A percentile compares a stretch with the other conserved stretches of the same genome.
Conservation (phyloP, 345 rosid species). For the Pugionium cornutum region DNA sequence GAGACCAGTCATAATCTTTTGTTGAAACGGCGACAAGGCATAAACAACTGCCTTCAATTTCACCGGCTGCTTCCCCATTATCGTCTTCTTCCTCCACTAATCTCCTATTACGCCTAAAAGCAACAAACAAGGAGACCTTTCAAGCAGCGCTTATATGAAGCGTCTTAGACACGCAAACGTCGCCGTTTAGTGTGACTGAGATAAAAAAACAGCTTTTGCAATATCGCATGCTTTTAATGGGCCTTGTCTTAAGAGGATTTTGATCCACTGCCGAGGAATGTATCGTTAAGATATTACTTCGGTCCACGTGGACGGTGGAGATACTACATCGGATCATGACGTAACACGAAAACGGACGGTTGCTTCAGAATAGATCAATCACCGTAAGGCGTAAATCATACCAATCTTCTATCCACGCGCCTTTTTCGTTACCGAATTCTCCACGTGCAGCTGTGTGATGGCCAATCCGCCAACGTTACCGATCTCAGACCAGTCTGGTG, state of each 20-base stretch:
- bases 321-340: neutral
- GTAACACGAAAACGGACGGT: constrained; percentile 16
- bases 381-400: neutral
- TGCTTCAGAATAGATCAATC: constrained; percentile 11
- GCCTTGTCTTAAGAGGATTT: constrained; percentile 1
- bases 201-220: too few species aligned
- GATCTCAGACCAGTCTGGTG: constrained; percentile 44
- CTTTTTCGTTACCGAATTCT: constrained; percentile 5
- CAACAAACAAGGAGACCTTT: constrained; percentile 1
- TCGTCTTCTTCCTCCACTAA: neutral
- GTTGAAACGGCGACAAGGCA: constrained; percentile 79
- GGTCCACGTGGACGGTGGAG: constrained; percentile 34
- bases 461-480: constrained; percentile 31
- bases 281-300: neutral
- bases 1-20: constrained; percentile 69
- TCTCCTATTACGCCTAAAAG: neutral
- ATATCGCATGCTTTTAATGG: constrained; percentile 7
- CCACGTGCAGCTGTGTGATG: constrained; percentile 39
- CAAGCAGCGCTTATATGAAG: constrained; percentile 5
- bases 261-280: neutral
- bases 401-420: constrained; percentile 25
- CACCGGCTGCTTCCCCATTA: constrained; percentile 55
- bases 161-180: neutral
- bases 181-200: neutral
- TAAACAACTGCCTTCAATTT: constrained; percentile 78